Conservation (phyloP, 768 basidiomycete genomes). For the Russula sp. region DNA sequence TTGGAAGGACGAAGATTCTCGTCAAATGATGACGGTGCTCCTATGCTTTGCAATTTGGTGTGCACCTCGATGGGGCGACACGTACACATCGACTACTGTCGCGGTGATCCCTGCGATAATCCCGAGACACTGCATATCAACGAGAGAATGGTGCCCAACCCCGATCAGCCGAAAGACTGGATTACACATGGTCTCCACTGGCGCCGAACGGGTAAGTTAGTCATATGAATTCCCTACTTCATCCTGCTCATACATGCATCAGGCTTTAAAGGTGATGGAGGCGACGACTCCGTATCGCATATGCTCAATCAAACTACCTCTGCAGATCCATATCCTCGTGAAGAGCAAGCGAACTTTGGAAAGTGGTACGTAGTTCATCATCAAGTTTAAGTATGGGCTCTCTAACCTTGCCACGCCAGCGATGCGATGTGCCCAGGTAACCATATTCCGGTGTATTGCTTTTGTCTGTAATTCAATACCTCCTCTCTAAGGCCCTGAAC, state of each 20-base stretch:
- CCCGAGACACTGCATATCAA: conserved; percentile 42
- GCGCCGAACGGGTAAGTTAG: conserved; percentile 50
- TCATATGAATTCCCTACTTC: conserved; percentile 5
- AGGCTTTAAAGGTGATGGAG: conserved; percentile 48
- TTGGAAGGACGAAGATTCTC: conserved; percentile 50
- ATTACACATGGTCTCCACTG: conserved; percentile 50
- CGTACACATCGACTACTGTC: conserved; percentile 50
- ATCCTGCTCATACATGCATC: not conserved
- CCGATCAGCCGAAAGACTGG: conserved; percentile 43
- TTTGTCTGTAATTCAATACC: not conserved
- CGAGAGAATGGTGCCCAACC: conserved; percentile 38
- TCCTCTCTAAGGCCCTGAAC: conserved; percentile 40
- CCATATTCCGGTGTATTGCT: too few relatives aligned
- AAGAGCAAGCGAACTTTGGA: conserved; percentile 46
- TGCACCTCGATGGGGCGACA: conserved; percentile 53
- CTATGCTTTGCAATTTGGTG: conserved; percentile 56
- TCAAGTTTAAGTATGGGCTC: not conserved
- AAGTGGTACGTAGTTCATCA: conserved; percentile 38
- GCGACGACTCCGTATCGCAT: not conserved
- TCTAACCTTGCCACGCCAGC: conserved; percentile 24
- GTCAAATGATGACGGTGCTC: conserved; percentile 48
- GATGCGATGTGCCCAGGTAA: conserved; percentile 47
- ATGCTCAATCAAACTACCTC: not conserved
- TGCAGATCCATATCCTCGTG: conserved; percentile 51
- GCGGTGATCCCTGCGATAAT: conserved; percentile 37